A percentile compares a stretch with the other conserved stretches of the same genome.
phyloP scores from a whole-genome alignment of 2,329 filamentous ascomycete species.

The Monosporascus sp. region DNA sequence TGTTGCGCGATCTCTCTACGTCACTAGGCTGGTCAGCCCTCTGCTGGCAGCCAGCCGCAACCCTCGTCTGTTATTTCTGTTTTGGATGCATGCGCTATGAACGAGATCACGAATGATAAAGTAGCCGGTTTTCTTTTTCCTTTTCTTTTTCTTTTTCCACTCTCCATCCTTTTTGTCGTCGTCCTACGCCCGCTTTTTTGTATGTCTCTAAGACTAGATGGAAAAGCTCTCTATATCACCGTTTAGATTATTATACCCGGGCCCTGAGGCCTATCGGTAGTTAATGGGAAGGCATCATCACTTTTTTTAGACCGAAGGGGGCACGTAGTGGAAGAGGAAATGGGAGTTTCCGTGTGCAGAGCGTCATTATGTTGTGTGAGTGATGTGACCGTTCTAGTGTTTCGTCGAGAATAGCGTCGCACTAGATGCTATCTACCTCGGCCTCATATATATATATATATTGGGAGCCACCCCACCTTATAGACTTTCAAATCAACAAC shows the following conservation, averaged over 20 bases:
- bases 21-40: background rate
- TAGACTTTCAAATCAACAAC: no score
- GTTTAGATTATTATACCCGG: background rate
- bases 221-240: background rate
- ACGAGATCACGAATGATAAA: background rate
- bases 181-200: background rate
- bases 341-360: no score
- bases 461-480: no score
- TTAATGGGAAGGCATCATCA: background rate
- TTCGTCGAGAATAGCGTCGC: no score
- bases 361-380: no score
- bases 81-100: background rate
- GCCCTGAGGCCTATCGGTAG: background rate
- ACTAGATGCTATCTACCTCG: no score
- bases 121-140: background rate
- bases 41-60: no score
- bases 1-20: background rate
- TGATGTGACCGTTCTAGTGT: no score
- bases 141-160: background rate
- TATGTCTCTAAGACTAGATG: background rate
- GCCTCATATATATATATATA: no score
- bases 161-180: background rate
- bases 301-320: no score
- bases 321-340: conserved; percentile 22
- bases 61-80: background rate